These are phyloP conservation scores for Fraxinus nigra DNA, from an alignment of 305 asterid species.

Conservation along the genomic window DNA sequence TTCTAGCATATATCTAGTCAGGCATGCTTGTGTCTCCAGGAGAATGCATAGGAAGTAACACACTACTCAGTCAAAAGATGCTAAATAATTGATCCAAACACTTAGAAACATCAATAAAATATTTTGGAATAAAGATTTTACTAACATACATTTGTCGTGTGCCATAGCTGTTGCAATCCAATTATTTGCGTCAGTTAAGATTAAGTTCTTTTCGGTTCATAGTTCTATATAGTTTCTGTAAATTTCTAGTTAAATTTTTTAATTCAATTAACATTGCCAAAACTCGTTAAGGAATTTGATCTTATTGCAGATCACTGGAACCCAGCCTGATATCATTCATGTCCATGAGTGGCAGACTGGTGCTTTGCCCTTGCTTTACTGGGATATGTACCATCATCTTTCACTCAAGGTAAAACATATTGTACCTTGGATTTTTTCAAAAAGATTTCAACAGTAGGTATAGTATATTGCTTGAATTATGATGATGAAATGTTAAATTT, in stretches of 20 bases:
- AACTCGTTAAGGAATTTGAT: constrained; percentile 14
- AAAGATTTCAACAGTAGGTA: neutral
- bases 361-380: constrained; percentile 74
- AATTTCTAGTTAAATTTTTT: neutral
- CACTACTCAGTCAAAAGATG: neutral
- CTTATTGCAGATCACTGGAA: constrained; percentile 55
- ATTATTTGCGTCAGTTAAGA: neutral
- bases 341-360: constrained; percentile 93
- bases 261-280: constrained; percentile 1
- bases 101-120: neutral
- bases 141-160: neutral
- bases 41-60: constrained; percentile 1
- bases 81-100: neutral
- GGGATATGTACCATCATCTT: constrained; percentile 86
- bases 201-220: neutral
- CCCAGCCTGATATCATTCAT: constrained; percentile 76
- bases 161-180: neutral
- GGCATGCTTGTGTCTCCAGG: neutral
- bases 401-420: constrained; percentile 56
- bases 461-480: constrained; percentile 13
- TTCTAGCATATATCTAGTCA: neutral
- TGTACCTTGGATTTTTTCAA: neutral
- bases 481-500: constrained; percentile 21
- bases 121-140: neutral
- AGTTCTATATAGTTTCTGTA: neutral